phyloP scores from a whole-genome alignment of 1,284 basidiomycete species.

The Ceratobasidium sp. region DNA sequence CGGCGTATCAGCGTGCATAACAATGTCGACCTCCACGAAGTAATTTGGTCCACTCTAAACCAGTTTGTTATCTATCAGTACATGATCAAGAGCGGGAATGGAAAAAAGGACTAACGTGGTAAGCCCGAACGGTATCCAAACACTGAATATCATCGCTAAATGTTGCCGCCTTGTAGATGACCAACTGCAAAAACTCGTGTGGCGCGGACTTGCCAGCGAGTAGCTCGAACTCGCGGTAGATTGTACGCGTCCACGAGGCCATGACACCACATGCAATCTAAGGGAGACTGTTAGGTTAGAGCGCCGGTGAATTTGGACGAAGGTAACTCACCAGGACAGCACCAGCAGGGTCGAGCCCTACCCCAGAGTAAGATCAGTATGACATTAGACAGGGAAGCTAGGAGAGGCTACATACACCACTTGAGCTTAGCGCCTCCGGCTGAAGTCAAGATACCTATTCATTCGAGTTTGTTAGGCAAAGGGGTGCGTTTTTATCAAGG shows the following conservation, averaged over 20 bases:
- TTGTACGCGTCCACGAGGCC: conserved; percentile 79
- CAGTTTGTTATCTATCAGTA: neutral
- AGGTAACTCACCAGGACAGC: conserved; percentile 71
- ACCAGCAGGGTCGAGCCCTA: conserved; percentile 83
- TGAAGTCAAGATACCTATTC: conserved; percentile 85
- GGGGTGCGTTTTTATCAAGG: conserved; percentile 12
- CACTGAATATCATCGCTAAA: conserved; percentile 87
- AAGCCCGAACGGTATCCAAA: conserved; percentile 89
- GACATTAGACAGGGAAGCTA: conserved; percentile 3
- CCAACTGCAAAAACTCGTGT: conserved; percentile 87
- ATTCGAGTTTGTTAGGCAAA: conserved; percentile 48
- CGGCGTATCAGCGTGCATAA: conserved; percentile 89
- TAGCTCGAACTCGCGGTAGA: conserved; percentile 84
- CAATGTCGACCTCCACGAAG: conserved; percentile 95
- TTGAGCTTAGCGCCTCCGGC: conserved; percentile 87
- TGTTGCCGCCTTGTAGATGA: conserved; percentile 93
- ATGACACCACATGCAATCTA: conserved; percentile 86
- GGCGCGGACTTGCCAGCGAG: conserved; percentile 93
- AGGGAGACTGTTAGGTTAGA: conserved; percentile 48
- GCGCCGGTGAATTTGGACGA: neutral
- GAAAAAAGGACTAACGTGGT: conserved; percentile 69
- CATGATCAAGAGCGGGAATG: neutral
- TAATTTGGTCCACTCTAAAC: conserved; percentile 66
- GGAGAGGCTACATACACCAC: conserved; percentile 71
- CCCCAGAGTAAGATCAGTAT: conserved; percentile 11